Percentiles rank a stretch among this genome's conserved stretches.
Evolutionary conservation across 495 filamentous ascomycete species (phyloP).

Genomic region (Friedmanniomyces simplex): DNA sequence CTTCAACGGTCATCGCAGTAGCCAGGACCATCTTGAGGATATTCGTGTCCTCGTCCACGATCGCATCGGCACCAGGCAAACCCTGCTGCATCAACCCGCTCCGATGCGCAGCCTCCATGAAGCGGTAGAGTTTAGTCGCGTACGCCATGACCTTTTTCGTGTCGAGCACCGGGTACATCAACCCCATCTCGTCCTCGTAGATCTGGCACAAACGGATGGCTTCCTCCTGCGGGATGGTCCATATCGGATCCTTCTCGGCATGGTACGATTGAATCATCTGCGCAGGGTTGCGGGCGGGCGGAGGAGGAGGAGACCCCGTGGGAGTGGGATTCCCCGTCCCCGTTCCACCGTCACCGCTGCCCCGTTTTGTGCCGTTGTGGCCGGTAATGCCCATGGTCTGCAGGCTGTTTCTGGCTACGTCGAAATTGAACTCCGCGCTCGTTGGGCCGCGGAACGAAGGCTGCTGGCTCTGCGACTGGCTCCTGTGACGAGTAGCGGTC

Average conservation of each 20-base stretch:
- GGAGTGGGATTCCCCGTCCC: constrained; percentile 44
- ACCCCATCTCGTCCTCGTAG: constrained; percentile 73
- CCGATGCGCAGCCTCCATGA: constrained; percentile 55
- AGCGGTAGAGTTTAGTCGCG: constrained; percentile 54
- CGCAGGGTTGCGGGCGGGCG: constrained; percentile 20
- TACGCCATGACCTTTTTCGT: constrained; percentile 57
- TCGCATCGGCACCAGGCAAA: constrained; percentile 47
- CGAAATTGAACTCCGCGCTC: constrained; percentile 74
- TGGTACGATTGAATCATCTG: constrained; percentile 34
- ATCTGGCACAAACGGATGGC: constrained; percentile 58
- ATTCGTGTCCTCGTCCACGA: constrained; percentile 58
- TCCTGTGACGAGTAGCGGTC: not conserved
- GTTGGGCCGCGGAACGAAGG: constrained; percentile 76
- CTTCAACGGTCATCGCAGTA: constrained; percentile 60
- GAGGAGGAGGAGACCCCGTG: constrained; percentile 1
- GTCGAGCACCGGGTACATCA: constrained; percentile 76
- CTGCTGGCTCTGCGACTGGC: constrained; percentile 32
- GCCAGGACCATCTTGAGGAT: constrained; percentile 73
- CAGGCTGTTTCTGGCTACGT: constrained; percentile 76
- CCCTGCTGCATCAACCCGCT: constrained; percentile 47
- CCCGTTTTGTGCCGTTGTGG: constrained; percentile 49
- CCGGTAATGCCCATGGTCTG: constrained; percentile 79
- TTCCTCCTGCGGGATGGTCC: constrained; percentile 60
- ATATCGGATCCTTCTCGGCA: constrained; percentile 60
- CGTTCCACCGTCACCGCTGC: constrained; percentile 40